phyloP scores from a whole-genome alignment of 148 eudicot genomes.

The Camellia sinensis region DNA sequence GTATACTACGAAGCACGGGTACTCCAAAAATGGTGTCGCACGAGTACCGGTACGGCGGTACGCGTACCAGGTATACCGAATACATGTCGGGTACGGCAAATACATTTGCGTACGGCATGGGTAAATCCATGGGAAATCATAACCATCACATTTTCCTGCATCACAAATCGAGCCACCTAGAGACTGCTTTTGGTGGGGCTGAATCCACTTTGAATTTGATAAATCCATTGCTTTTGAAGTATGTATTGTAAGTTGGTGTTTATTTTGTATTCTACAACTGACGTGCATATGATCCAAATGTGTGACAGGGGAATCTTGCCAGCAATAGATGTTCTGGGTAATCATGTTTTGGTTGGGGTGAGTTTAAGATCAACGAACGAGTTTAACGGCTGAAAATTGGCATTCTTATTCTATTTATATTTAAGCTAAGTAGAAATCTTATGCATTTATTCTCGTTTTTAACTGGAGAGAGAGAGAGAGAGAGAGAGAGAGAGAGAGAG shows the following conservation, averaged over 20 bases:
- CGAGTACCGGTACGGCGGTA: too few relatives aligned
- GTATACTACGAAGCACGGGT: too few relatives aligned
- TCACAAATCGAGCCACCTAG: background rate
- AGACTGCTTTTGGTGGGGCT: background rate
- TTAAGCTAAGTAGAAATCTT: background rate
- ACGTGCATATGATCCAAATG: background rate
- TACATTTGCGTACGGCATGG: too few relatives aligned
- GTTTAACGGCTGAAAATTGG: background rate
- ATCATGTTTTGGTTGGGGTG: constrained; percentile 61
- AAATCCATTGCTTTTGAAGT: too few relatives aligned
- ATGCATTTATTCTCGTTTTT: background rate
- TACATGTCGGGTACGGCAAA: too few relatives aligned
- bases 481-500: background rate
- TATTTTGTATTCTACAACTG: background rate
- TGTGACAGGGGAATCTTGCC: constrained; percentile 80
- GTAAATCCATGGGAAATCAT: background rate
- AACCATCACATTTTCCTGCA: background rate
- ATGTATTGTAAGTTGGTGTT: background rate
- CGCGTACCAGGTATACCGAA: too few relatives aligned
- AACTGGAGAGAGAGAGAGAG: background rate
- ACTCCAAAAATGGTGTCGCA: too few relatives aligned
- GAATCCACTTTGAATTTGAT: too few relatives aligned
- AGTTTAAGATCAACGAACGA: constrained; percentile 17
- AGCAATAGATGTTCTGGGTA: constrained; percentile 55
- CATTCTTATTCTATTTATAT: background rate